phyloP scores from a whole-genome alignment of 768 basidiomycete species.

The Daedaleopsis sinensis region DNA sequence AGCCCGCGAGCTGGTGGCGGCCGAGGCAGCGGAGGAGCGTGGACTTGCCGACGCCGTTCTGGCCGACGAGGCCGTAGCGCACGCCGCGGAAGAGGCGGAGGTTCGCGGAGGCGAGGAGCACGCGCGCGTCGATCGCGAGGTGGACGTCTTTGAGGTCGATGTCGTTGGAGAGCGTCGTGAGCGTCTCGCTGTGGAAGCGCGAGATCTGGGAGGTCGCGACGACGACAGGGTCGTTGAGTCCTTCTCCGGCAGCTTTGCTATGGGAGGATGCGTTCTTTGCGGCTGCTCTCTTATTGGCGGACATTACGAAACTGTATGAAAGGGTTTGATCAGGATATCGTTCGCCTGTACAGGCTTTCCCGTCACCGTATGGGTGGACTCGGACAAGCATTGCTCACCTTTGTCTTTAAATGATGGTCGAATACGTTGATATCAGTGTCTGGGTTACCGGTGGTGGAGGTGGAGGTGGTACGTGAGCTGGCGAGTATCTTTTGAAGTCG shows the following conservation, averaged over 20 bases:
- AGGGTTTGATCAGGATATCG: neutral
- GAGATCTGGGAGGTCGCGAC: constrained; percentile 20
- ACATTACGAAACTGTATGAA: neutral
- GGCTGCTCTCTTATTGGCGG: neutral
- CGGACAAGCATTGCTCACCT: too few relatives aligned
- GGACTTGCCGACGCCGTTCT: constrained; percentile 94
- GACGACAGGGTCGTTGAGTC: neutral
- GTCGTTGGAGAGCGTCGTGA: constrained; percentile 19
- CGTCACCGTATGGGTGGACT: too few relatives aligned
- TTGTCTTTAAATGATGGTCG: too few relatives aligned
- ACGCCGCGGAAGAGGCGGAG: constrained; percentile 21
- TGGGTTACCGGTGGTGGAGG: too few relatives aligned
- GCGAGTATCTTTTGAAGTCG: too few relatives aligned
- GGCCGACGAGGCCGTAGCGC: constrained; percentile 65
- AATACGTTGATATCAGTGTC: too few relatives aligned
- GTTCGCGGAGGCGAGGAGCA: constrained; percentile 16
- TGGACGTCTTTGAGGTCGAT: constrained; percentile 21
- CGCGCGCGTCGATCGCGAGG: constrained; percentile 11
- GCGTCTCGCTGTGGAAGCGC: constrained; percentile 21
- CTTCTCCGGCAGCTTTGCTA: neutral
- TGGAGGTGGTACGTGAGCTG: too few relatives aligned
- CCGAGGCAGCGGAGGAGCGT: constrained; percentile 61
- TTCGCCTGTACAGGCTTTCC: too few relatives aligned
- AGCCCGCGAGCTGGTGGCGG: constrained; percentile 76
- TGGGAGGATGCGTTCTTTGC: neutral